Percentiles rank a stretch among this genome's conserved stretches.
phyloP scores from a whole-genome alignment of 1,284 basidiomycete genomes.

The Apiotrichum veenhuisii region DNA sequence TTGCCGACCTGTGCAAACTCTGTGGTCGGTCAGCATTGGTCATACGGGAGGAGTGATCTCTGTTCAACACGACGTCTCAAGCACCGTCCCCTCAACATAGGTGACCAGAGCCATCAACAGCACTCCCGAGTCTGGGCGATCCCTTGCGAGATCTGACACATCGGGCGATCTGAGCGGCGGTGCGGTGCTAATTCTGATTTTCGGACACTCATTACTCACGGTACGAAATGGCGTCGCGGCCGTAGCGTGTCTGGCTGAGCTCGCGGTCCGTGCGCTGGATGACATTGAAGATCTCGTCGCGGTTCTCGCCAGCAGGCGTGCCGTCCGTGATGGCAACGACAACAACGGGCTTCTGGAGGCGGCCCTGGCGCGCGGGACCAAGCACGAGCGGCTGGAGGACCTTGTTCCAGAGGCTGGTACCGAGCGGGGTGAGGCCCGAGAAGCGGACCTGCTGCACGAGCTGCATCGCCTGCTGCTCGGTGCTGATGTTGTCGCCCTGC shows the following conservation, averaged over 20 bases:
- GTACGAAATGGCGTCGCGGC: constrained; percentile 51
- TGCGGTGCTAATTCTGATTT: too few relatives aligned
- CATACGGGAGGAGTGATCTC: too few relatives aligned
- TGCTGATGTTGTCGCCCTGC: constrained; percentile 51
- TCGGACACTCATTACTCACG: constrained; percentile 27
- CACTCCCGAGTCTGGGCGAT: too few relatives aligned
- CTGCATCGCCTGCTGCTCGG: constrained; percentile 46
- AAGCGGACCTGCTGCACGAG: constrained; percentile 51
- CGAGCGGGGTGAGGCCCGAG: constrained; percentile 51
- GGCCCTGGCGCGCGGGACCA: constrained; percentile 44
- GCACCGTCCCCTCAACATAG: too few relatives aligned
- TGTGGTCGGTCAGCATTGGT: too few relatives aligned
- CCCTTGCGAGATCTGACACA: too few relatives aligned
- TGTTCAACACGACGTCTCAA: too few relatives aligned
- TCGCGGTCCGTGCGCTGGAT: constrained; percentile 46
- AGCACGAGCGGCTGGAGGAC: constrained; percentile 52
- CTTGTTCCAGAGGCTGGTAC: constrained; percentile 50
- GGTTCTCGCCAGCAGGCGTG: constrained; percentile 49
- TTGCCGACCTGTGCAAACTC: constrained; percentile 53
- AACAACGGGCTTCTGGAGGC: constrained; percentile 52
- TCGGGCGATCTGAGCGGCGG: too few relatives aligned
- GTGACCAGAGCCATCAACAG: too few relatives aligned
- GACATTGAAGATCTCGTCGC: constrained; percentile 47
- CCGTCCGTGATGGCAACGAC: constrained; percentile 51
- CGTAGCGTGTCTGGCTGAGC: constrained; percentile 47